Conservation (phyloP, 805 yeast species). For the Clavispora fructus region DNA sequence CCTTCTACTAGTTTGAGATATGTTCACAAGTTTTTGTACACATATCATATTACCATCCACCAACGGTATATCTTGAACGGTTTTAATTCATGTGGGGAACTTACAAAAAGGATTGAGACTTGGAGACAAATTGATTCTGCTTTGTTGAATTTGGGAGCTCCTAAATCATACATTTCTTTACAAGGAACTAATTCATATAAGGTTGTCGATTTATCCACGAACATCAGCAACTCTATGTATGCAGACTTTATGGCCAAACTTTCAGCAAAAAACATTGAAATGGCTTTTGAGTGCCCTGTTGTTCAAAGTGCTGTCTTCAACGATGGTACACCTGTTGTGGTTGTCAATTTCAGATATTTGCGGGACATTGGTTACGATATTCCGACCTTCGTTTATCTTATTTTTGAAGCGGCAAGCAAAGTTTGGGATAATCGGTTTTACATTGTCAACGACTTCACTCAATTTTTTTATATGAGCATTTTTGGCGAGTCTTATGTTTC, state of each 20-base stretch:
- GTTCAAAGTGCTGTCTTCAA: conserved; percentile 61
- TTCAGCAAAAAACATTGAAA: conserved; percentile 48
- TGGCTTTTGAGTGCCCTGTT: conserved; percentile 38
- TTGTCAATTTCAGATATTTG: conserved; percentile 40
- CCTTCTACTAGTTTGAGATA: conserved; percentile 36
- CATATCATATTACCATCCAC: conserved; percentile 28
- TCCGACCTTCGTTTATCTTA: conserved; percentile 52
- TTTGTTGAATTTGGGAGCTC: conserved; percentile 52
- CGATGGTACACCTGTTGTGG: conserved; percentile 70
- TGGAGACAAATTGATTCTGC: conserved; percentile 43
- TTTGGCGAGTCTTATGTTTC: conserved; percentile 25
- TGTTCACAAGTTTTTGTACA: conserved; percentile 36
- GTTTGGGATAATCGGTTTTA: conserved; percentile 67
- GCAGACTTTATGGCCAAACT: conserved; percentile 72
- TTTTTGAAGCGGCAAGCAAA: conserved; percentile 61
- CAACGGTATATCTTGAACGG: conserved; percentile 21
- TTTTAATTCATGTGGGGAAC: conserved; percentile 9
- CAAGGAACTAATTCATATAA: conserved; percentile 52
- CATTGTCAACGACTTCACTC: conserved; percentile 65
- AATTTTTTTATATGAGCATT: conserved; percentile 33
- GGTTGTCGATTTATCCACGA: conserved; percentile 33
- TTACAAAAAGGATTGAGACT: conserved; percentile 18
- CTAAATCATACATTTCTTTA: conserved; percentile 49
- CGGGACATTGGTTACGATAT: conserved; percentile 33
- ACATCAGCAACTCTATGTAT: conserved; percentile 45